These are phyloP conservation scores for Lathyrus tuberosus DNA, from an alignment of 306 rosid species.

Conservation along the genomic window DNA sequence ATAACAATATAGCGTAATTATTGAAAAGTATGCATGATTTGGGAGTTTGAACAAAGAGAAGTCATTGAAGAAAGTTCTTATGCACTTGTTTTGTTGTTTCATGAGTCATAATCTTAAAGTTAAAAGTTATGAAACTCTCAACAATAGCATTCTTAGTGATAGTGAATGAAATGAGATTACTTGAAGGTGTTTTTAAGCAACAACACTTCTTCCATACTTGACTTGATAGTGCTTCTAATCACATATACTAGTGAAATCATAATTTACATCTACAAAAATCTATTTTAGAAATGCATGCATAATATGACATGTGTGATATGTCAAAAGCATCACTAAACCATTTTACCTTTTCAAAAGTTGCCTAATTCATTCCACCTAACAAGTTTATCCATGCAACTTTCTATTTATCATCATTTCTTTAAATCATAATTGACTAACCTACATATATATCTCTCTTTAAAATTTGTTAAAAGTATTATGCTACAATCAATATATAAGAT, in stretches of 20 bases:
- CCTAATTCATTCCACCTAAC: slow-evolving; percentile 19
- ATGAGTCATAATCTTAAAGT: slow-evolving; percentile 20
- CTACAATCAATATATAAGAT: slow-evolving; percentile 7
- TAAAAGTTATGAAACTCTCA: slow-evolving; percentile 28
- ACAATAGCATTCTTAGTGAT: neutral
- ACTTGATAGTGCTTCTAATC: neutral
- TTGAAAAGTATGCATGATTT: too few relatives aligned
- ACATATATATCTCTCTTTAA: neutral
- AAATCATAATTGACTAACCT: slow-evolving; percentile 5
- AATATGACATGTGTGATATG: slow-evolving; percentile 10
- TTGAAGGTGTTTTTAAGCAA: slow-evolving; percentile 28
- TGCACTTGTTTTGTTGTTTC: slow-evolving; percentile 21
- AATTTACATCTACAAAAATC: slow-evolving; percentile 6
- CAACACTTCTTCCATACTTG: slow-evolving; percentile 25
- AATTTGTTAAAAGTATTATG: slow-evolving; percentile 6
- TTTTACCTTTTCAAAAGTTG: slow-evolving; percentile 37
- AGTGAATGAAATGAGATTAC: slow-evolving; percentile 21
- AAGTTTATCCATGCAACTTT: slow-evolving; percentile 42
- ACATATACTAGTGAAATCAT: neutral
- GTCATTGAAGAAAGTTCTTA: slow-evolving; percentile 7
- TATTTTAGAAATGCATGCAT: slow-evolving; percentile 35
- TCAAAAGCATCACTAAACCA: slow-evolving; percentile 12
- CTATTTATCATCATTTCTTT: slow-evolving; percentile 21
- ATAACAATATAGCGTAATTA: too few relatives aligned
- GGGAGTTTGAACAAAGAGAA: too few relatives aligned